Conservation (phyloP, 2,329 filamentous ascomycete species). For the Elsinoe ampelina region DNA sequence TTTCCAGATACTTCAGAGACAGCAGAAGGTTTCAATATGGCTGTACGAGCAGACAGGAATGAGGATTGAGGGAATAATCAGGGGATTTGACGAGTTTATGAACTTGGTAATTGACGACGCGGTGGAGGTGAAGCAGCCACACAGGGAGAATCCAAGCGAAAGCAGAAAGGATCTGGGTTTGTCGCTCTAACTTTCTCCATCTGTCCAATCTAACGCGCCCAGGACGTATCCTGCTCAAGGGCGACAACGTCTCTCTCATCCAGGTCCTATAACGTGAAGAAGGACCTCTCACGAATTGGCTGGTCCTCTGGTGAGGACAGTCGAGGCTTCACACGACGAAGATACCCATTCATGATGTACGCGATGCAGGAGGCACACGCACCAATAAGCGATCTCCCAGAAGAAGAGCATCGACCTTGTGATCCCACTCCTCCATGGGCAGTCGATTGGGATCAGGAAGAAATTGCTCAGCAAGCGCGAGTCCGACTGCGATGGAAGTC, state of each 20-base stretch:
- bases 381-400: constrained; percentile 23
- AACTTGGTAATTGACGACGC: constrained; percentile 95
- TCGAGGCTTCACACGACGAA: neutral
- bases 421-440: constrained; percentile 68
- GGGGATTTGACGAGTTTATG: constrained; percentile 99
- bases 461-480: constrained; percentile 80
- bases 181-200: constrained; percentile 19
- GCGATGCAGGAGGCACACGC: neutral
- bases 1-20: constrained; percentile 81
- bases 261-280: constrained; percentile 29
- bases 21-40: constrained; percentile 87
- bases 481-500: constrained; percentile 49
- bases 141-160: constrained; percentile 68
- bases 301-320: neutral
- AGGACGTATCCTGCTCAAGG: constrained; percentile 82
- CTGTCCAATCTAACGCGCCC: constrained; percentile 15
- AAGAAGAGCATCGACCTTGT: constrained; percentile 58
- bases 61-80: constrained; percentile 63
- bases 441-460: constrained; percentile 56
- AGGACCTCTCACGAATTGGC: neutral
- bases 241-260: constrained; percentile 79
- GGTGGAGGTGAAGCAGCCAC: constrained; percentile 77
- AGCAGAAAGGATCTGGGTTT: constrained; percentile 69
- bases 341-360: neutral
- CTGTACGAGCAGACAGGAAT: constrained; percentile 92